Evolutionary conservation across 2,329 filamentous ascomycete genomes (phyloP).

Genomic region (Boeremia exigua): DNA sequence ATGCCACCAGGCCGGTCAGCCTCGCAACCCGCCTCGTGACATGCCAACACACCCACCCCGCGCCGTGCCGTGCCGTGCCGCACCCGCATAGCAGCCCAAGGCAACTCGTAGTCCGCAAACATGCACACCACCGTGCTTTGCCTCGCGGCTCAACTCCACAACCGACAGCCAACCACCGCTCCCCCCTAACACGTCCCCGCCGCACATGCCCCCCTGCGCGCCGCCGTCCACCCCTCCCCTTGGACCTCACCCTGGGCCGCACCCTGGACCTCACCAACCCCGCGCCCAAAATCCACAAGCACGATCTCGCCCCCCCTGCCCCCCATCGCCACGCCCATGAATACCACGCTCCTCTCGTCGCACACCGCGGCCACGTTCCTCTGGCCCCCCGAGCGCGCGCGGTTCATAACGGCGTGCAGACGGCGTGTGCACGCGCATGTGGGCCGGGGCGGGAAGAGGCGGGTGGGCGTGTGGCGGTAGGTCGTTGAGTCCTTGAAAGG

Average conservation of each 20-base stretch:
- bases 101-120: not conserved
- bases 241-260: too few relatives aligned
- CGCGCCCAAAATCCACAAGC: conserved; percentile 40
- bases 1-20: too few relatives aligned
- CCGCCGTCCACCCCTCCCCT: too few relatives aligned
- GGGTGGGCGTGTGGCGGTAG: conserved; percentile 39
- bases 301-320: conserved; percentile 41
- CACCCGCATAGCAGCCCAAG: conserved; percentile 10
- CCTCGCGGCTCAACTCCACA: conserved; percentile 1
- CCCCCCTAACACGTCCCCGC: too few relatives aligned
- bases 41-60: not conserved
- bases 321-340: conserved; percentile 37
- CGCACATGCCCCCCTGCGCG: too few relatives aligned
- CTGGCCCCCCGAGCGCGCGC: not conserved
- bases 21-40: conserved; percentile 2
- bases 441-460: conserved; percentile 44
- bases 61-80: not conserved
- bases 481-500: conserved; percentile 20
- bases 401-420: conserved; percentile 45
- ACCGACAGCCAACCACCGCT: too few relatives aligned
- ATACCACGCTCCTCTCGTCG: conserved; percentile 44
- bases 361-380: conserved; percentile 35
- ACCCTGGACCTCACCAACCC: too few relatives aligned
- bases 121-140: not conserved
- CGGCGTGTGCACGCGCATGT: conserved; percentile 37